Evolutionary conservation across 768 basidiomycete genomes (phyloP), one percentile per base, ranked within the genome.

Genomic region (Rhodotorula toruloides): DNA sequence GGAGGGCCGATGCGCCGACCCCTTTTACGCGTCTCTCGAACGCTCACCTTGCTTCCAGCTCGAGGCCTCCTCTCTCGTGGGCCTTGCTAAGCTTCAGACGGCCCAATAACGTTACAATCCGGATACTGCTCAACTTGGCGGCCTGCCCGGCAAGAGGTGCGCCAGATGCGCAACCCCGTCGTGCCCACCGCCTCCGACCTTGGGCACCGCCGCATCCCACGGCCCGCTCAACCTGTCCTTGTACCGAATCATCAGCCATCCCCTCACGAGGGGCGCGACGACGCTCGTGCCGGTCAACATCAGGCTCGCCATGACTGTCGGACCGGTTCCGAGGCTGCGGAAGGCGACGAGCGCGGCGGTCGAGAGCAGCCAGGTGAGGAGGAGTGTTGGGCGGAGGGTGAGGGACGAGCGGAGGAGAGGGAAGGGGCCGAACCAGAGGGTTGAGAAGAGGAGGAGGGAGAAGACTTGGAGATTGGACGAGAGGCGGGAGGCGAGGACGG

Each of bases 401-500:
- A 55, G 59, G 12, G 40, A 42, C 27, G 67, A 92, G 79, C 72
- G 61, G n/a, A 70, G 61, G 44, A 88, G 80, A 25, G 91, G 91
- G 74, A 89, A 89, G 59, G 91, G 79, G n/a, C 88, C 87, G 76
- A 93, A 92, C 22, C 84, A 77, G 74, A 89, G 84, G 63, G 91
- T 85, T 61, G 90, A 85, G 78, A 90, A 89, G 60, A 91, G 81
- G 73, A 90, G 84, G 63, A 98, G 83, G 42, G 90, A 86, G 75
- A 97, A 97, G 31, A 96, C 94, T 32, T 88, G 85, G 52, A 88
- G 77, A 77, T 91, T 89, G 72, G 87, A 86, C 48, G 84, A 80
- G 44, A 98, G 81, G 71, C 94, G 87, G 46, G 92, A 96, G 39
- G 92, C 91, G 68, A 97, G 81, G 61, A 98, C 93, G 52, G 96